phyloP scores from a whole-genome alignment of 2,329 filamentous ascomycete species.

The Ceratocystis huliohia region DNA sequence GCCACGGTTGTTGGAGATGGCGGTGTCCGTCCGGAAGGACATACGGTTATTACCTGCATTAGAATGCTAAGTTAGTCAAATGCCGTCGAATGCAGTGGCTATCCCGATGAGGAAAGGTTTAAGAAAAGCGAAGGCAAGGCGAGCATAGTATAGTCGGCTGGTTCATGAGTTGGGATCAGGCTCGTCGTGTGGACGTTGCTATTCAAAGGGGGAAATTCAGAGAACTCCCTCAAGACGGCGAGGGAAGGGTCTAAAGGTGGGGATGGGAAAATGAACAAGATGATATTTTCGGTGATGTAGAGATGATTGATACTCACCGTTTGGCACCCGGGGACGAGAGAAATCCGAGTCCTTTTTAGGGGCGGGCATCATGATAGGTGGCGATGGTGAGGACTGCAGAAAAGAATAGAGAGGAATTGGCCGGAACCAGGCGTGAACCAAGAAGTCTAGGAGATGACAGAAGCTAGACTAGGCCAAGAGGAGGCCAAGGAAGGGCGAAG shows the following conservation, averaged over 20 bases:
- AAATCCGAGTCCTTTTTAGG: constrained; percentile 31
- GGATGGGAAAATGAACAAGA: neutral
- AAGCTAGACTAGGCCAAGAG: constrained; percentile 2
- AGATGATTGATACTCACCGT: constrained; percentile 27
- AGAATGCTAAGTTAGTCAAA: constrained; percentile 14
- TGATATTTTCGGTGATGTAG: constrained; percentile 15
- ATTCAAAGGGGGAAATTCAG: neutral
- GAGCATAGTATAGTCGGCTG: neutral
- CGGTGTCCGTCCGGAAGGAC: constrained; percentile 72
- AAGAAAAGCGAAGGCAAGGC: neutral
- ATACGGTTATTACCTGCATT: constrained; percentile 45
- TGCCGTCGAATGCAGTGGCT: constrained; percentile 12
- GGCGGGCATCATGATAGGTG: constrained; percentile 28
- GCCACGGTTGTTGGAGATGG: constrained; percentile 65
- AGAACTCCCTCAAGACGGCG: neutral
- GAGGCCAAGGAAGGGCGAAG: neutral
- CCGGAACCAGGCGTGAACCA: neutral
- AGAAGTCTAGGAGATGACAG: constrained; percentile 9
- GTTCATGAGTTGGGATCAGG: neutral
- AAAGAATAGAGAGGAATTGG: constrained; percentile 12
- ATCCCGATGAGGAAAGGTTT: too few relatives aligned
- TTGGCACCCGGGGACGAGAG: constrained; percentile 27
- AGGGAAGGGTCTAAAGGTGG: neutral
- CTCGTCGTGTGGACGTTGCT: neutral
- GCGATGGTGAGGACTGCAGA: constrained; percentile 9